Evolutionary conservation across 2,329 filamentous ascomycete genomes (phyloP).

Genomic region (Stagonosporopsis vannaccii): DNA sequence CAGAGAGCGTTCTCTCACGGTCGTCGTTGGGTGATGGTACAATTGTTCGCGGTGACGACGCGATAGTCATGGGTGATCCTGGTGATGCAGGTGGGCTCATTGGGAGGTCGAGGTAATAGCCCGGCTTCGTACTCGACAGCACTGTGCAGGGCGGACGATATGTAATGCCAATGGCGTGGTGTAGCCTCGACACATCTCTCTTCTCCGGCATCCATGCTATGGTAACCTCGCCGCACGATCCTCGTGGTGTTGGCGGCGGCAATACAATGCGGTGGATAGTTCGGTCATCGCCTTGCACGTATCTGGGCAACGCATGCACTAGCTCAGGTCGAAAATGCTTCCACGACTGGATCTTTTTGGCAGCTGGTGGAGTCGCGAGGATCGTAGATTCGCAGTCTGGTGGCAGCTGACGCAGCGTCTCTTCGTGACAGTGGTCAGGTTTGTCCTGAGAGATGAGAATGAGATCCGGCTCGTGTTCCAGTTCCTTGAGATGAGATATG

Average conservation of each 20-base stretch:
- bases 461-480: slow-evolving; percentile 62
- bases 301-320: slow-evolving; percentile 55
- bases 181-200: slow-evolving; percentile 66
- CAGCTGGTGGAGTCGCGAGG: slow-evolving; percentile 69
- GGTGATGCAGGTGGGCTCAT: slow-evolving; percentile 47
- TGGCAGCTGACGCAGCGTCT: slow-evolving; percentile 70
- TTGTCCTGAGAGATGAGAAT: slow-evolving; percentile 68
- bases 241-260: slow-evolving; percentile 60
- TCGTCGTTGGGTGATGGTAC: slow-evolving; percentile 44
- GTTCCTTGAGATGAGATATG: slow-evolving; percentile 63
- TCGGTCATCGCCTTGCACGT: slow-evolving; percentile 48
- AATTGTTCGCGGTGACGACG: slow-evolving; percentile 43
- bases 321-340: slow-evolving; percentile 67
- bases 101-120: slow-evolving; percentile 48
- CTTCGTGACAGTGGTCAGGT: slow-evolving; percentile 74
- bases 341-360: slow-evolving; percentile 71
- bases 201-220: slow-evolving; percentile 71
- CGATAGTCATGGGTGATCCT: slow-evolving; percentile 41
- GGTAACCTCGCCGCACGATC: slow-evolving; percentile 71
- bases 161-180: slow-evolving; percentile 75
- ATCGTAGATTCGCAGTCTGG: slow-evolving; percentile 65
- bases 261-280: slow-evolving; percentile 61
- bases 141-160: slow-evolving; percentile 66
- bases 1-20: slow-evolving; percentile 60
- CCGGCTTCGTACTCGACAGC: slow-evolving; percentile 41